Evolutionary conservation across 805 yeast genomes (phyloP).

Genomic region (Ogataea populi-albae): DNA sequence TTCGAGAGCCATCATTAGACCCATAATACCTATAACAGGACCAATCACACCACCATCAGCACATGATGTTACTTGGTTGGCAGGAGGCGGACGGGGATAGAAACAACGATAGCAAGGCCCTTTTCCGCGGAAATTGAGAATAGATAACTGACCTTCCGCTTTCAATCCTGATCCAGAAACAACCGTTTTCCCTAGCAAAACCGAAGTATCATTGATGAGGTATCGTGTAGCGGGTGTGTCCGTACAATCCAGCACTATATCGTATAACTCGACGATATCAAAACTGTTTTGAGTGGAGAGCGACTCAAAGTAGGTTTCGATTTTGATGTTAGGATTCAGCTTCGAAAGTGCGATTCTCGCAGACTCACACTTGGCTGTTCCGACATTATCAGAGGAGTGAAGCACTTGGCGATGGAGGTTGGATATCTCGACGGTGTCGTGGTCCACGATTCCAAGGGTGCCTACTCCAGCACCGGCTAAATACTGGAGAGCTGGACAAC

Average conservation of each 20-base stretch:
- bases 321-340: constrained; percentile 67
- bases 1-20: constrained; percentile 85
- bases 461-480: constrained; percentile 89
- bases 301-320: constrained; percentile 50
- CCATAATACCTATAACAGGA: constrained; percentile 92
- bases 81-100: constrained; percentile 87
- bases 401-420: constrained; percentile 88
- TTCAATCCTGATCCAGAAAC: constrained; percentile 91
- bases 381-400: constrained; percentile 66
- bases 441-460: constrained; percentile 78
- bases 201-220: constrained; percentile 81
- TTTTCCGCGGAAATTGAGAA: constrained; percentile 57
- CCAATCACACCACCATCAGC: constrained; percentile 94
- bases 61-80: constrained; percentile 78
- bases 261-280: constrained; percentile 60
- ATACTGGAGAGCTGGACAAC: constrained; percentile 86
- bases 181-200: constrained; percentile 61
- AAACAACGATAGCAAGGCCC: constrained; percentile 97
- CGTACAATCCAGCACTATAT: constrained; percentile 85
- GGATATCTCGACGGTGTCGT: constrained; percentile 78
- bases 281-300: constrained; percentile 59
- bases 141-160: constrained; percentile 85
- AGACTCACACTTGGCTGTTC: constrained; percentile 73
- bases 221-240: constrained; percentile 90
- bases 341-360: constrained; percentile 53